A percentile compares a stretch with the other conserved stretches of the same genome.
phyloP scores from a whole-genome alignment of 306 rosid species.

The Macrotyloma uniflorum region DNA sequence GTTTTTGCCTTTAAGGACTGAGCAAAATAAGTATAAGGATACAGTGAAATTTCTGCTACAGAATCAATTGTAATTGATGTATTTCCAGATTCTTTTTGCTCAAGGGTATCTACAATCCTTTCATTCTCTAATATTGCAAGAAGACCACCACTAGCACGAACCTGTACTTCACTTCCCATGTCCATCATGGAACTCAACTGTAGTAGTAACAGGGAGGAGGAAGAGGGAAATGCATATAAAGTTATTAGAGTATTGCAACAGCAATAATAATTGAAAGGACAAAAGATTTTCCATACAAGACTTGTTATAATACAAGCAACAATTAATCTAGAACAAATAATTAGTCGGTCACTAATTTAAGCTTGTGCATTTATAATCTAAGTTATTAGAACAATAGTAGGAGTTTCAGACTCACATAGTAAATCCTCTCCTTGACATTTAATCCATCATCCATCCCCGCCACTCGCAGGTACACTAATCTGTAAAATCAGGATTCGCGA shows the following conservation, averaged over 20 bases:
- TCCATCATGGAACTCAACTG: conserved; percentile 98
- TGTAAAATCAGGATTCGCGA: conserved; percentile 45
- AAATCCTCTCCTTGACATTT: conserved; percentile 80
- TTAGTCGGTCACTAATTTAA: conserved; percentile 12
- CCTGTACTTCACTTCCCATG: conserved; percentile 91
- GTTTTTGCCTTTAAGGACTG: conserved; percentile 26
- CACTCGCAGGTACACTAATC: conserved; percentile 89
- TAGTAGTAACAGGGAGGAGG: conserved; percentile 31
- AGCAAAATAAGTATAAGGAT: conserved; percentile 52
- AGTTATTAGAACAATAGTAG: conserved; percentile 7
- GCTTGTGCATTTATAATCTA: conserved; percentile 24
- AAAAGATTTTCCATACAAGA: conserved; percentile 4
- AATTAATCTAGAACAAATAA: conserved; percentile 7
- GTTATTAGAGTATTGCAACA: conserved; percentile 23
- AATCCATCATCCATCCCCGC: conserved; percentile 97
- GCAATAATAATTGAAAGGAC: conserved; percentile 16
- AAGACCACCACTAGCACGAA: conserved; percentile 97
- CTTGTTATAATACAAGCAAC: conserved; percentile 31
- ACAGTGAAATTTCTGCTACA: conserved; percentile 81
- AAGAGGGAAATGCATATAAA: neutral
- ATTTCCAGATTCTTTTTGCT: conserved; percentile 76
- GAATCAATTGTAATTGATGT: conserved; percentile 83
- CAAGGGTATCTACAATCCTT: conserved; percentile 81
- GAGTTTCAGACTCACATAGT: conserved; percentile 68
- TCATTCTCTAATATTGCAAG: conserved; percentile 96